A percentile compares a stretch with the other conserved stretches of the same genome.
phyloP scores from a whole-genome alignment of 148 eudicot species.

The Spergularia marina region DNA sequence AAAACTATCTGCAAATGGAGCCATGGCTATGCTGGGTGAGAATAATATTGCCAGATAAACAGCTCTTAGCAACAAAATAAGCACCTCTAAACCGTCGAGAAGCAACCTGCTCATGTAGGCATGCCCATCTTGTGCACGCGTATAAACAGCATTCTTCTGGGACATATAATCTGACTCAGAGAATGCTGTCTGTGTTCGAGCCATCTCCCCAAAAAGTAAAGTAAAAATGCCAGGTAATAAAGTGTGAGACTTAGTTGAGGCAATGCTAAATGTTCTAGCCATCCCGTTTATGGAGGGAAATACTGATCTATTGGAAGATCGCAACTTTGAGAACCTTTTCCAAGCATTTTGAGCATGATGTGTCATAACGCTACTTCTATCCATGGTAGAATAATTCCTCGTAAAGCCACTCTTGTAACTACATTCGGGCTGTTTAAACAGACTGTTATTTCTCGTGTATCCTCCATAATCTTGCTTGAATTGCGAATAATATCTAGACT shows the following conservation, averaged over 20 bases:
- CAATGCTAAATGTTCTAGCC: constrained; percentile 79
- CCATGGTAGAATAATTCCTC: constrained; percentile 34
- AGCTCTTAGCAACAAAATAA: constrained; percentile 69
- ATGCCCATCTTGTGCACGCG: constrained; percentile 70
- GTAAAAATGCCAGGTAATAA: constrained; percentile 69
- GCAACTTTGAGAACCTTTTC: constrained; percentile 47
- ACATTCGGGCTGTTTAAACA: constrained; percentile 25
- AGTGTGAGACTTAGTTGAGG: constrained; percentile 63
- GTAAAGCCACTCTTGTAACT: constrained; percentile 30
- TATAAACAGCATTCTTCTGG: constrained; percentile 47
- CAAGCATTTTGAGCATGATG: constrained; percentile 67
- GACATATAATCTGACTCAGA: constrained; percentile 51
- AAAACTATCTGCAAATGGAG: constrained; percentile 79
- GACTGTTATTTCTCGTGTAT: constrained; percentile 16
- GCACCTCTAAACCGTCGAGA: constrained; percentile 47
- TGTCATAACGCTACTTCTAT: constrained; percentile 35
- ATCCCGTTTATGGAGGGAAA: constrained; percentile 40
- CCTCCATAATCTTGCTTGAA: constrained; percentile 34
- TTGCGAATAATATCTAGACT: constrained; percentile 37
- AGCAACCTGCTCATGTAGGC: constrained; percentile 47
- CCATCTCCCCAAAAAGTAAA: constrained; percentile 51
- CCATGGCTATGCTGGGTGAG: constrained; percentile 79
- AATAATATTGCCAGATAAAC: constrained; percentile 64
- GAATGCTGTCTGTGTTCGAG: constrained; percentile 39
- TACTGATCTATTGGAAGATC: constrained; percentile 23